Base-by-base conservation (phyloP, 1,284 basidiomycete genomes). In the Bondarzewia mesenterica region DNA sequence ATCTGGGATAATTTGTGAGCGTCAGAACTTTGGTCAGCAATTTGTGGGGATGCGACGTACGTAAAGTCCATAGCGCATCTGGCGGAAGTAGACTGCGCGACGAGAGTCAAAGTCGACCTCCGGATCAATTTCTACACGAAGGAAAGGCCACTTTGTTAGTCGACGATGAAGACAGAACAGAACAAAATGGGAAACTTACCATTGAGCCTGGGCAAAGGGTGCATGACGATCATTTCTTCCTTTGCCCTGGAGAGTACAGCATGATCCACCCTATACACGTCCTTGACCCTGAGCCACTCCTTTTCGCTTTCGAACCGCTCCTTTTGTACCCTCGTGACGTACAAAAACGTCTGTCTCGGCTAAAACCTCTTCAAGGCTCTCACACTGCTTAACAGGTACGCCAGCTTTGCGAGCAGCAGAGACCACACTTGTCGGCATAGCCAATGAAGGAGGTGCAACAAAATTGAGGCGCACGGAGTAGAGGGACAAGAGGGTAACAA, bases 51-150 rank as follows among this genome's bases (percentile, higher is more conserved):
- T 3, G 26, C 10, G 16, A 41, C 90, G 67, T 60, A 95, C 90
- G 65, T 94, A 98, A 56, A 98, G 84, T 46, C 95, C 96, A 67
- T 95, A 96, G 54, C 93, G 86, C 93, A 98, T 97, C 66, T 98
- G 94, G 44, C 96, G 83, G 85, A 98, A 97, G 72, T 97, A 99
- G 26, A 93, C 94, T 1, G 94, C 95, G 12, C 94, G 79, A 42
- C 89, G 81, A 12, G 82, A 88, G 66, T 99, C 95, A 60, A 96
- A 98, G 70, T 99, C 96, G 47, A 99, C 93, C 65, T 98, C 94
- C 5, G 93, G 90, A 63, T 96, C 93, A 58, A 99, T 95, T 85
- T 99, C 93, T 85, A 60, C 29, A 32, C 10, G 7, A 40, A 22
- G n/a, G 12, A 12, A 40, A 18, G 21, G 8, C 8, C 8, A 35